phyloP scores from a whole-genome alignment of 176 grass and related monocot genomes.

The Carex kokanica region DNA sequence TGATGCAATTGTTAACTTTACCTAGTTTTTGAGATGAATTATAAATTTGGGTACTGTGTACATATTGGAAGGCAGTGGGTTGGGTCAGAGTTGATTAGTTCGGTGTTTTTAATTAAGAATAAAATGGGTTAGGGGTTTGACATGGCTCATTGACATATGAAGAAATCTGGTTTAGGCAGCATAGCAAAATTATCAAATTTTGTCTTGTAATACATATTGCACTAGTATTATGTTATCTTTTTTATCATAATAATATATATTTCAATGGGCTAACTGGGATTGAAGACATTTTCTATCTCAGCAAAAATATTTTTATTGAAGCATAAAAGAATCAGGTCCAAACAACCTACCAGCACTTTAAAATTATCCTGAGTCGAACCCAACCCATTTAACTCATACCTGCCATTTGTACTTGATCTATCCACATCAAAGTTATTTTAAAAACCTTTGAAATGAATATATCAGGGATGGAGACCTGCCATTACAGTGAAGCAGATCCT shows the following conservation, averaged over 20 bases:
- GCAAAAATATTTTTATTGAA: neutral
- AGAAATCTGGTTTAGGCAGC: neutral
- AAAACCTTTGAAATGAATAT: neutral
- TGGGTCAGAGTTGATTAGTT: neutral
- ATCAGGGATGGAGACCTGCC: conserved; percentile 78
- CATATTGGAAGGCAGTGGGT: neutral
- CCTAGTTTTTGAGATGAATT: neutral
- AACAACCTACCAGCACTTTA: neutral
- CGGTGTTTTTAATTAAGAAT: neutral
- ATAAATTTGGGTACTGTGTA: neutral
- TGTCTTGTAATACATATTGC: neutral
- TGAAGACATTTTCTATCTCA: neutral
- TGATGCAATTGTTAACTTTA: neutral
- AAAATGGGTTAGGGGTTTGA: neutral
- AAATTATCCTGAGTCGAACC: neutral
- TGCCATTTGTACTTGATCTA: neutral
- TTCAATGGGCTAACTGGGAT: neutral
- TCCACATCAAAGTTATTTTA: neutral
- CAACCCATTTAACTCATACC: neutral
- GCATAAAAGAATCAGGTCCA: neutral
- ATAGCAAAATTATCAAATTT: neutral
- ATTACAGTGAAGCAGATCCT: conserved; percentile 85
- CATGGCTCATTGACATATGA: neutral
- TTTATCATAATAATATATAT: neutral
- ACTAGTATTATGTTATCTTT: neutral